Evolutionary conservation across 1,284 basidiomycete genomes (phyloP), one percentile per base, ranked within the genome.

Genomic region (Austroboletus novae-zelandiae): DNA sequence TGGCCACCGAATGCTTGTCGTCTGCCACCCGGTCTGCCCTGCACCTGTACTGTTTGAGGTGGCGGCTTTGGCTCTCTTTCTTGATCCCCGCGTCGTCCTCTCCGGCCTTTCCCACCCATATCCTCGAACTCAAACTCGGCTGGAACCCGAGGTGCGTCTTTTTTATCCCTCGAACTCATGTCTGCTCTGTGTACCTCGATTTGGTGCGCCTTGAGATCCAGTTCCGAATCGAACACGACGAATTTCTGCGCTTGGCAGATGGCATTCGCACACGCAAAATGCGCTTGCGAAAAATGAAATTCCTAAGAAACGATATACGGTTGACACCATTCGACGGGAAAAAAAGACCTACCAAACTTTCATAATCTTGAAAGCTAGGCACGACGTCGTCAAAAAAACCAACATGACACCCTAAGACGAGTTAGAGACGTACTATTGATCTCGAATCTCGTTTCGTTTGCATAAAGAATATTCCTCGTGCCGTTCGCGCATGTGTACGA

Each of bases 381-480:
- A 50, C 18, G 9, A 6, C 14, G 53, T 20, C 43, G 25, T 50
- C 40, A 41, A 41, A n/a, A 18, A 29, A 7, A 2, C 11, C 2
- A 11, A 13, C 4, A 17, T 25, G 25, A 15, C 20, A 23, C 20
- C 4, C 4, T 5, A 23, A 23, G 20, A 23, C 20, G 25, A 11
- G 13, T 23, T 18, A 15, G 31, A 56, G 4, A 82, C 89, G 68
- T 66, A 96, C 90, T 96, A 94, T 72, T 94, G 85, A 68, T 94
- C 84, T 54, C 80, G 75, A 41, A 93, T 65, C 5, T 87, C 93
- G 50, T 85, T 80, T 34, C 85, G 76, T 65, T 91, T 91, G 71
- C 97, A 99, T 29, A 99, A 74, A 63, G 97, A 97, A 68, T 96
- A 99, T 65, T 99, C 95, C 67, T 99, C 96, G 72, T 99, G 96